These are phyloP conservation scores for Beauveria sp. DNA, from an alignment of 2,329 filamentous ascomycete species.

Conservation along the genomic window DNA sequence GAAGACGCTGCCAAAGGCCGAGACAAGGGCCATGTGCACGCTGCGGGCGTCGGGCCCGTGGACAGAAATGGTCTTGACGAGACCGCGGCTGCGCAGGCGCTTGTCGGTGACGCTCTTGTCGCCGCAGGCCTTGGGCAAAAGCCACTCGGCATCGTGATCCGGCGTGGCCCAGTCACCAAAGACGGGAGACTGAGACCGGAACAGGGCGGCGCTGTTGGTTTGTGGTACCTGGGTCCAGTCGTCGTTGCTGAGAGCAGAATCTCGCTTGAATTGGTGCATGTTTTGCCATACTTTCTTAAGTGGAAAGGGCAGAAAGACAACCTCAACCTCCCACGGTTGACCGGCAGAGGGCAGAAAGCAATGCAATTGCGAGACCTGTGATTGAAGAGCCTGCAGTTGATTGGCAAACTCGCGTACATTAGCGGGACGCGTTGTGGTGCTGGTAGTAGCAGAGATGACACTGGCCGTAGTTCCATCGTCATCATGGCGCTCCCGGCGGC, in stretches of 20 bases:
- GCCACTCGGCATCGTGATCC: constrained; percentile 48
- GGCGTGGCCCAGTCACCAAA: constrained; percentile 38
- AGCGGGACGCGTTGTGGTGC: constrained; percentile 30
- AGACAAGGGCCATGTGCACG: constrained; percentile 54
- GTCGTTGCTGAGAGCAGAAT: constrained; percentile 31
- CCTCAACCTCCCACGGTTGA: constrained; percentile 66
- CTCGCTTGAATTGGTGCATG: constrained; percentile 38
- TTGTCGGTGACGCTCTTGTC: constrained; percentile 56
- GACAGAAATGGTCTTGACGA: constrained; percentile 58
- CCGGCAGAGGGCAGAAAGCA: constrained; percentile 51
- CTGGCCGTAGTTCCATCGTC: constrained; percentile 39
- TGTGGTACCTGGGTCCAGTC: constrained; percentile 50
- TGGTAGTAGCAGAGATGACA: constrained; percentile 39
- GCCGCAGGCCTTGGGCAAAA: constrained; percentile 61
- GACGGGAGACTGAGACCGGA: constrained; percentile 41
- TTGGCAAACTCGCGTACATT: constrained; percentile 40
- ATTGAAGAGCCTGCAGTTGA: constrained; percentile 42
- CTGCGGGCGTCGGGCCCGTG: constrained; percentile 58
- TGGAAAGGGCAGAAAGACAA: constrained; percentile 66
- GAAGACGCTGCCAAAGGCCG: constrained; percentile 53
- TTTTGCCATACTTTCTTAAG: constrained; percentile 49
- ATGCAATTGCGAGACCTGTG: constrained; percentile 49
- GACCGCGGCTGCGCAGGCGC: constrained; percentile 66
- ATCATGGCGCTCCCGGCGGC: constrained; percentile 29
- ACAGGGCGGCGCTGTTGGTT: constrained; percentile 33